phyloP scores from a whole-genome alignment of 768 basidiomycete species.

The Naganishia kalamii region DNA sequence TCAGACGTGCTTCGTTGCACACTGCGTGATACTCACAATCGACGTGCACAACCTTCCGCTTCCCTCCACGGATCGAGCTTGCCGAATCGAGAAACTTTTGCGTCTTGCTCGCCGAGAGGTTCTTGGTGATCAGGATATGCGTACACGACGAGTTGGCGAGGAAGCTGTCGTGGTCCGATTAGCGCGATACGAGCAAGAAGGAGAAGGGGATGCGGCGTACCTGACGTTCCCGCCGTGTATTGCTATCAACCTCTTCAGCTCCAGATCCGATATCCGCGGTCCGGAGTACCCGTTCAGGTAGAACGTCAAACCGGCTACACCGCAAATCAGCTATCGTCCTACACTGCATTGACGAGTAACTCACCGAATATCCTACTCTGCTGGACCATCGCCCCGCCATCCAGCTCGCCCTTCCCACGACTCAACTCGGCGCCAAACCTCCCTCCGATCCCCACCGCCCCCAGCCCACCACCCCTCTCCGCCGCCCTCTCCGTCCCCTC shows the following conservation, averaged over 20 bases:
- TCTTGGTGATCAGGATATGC: conserved; percentile 20
- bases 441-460: neutral
- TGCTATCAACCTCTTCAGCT: conserved; percentile 24
- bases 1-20: neutral
- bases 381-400: neutral
- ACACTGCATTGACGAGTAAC: neutral
- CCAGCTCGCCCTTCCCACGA: neutral
- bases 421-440: conserved; percentile 7
- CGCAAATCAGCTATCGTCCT: neutral
- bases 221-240: conserved; percentile 23
- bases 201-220: neutral
- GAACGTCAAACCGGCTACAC: conserved; percentile 21
- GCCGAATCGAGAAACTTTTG: conserved; percentile 21
- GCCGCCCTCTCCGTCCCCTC: neutral
- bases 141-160: conserved; percentile 11
- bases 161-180: neutral
- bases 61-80: conserved; percentile 14
- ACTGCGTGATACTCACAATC: conserved; percentile 17
- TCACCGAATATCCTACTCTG: conserved; percentile 22
- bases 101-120: conserved; percentile 18
- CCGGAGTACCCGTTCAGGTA: conserved; percentile 26
- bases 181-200: neutral
- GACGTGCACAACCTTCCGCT: conserved; percentile 24
- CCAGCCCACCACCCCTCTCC: neutral
- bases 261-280: conserved; percentile 18